Percentiles rank a stretch among this genome's conserved stretches.
These are phyloP conservation scores for Dalbergia cultrata DNA, from an alignment of 306 rosid genomes.

Conservation along the genomic window DNA sequence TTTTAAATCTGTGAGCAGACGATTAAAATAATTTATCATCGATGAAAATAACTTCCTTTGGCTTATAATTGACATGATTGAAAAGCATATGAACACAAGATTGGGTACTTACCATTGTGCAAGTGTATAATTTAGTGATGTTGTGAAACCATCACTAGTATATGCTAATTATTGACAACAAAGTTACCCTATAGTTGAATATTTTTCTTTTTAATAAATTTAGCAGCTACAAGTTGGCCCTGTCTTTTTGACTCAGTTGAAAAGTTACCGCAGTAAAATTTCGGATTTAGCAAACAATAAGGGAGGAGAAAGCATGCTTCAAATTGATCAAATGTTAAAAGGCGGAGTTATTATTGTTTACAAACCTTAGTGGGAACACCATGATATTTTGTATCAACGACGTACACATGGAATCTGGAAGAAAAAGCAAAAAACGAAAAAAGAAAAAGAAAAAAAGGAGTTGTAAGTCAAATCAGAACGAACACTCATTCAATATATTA, in stretches of 20 bases:
- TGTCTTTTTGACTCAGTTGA: background rate
- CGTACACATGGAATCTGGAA: slow-evolving; percentile 77
- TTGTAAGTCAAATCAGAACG: slow-evolving; percentile 9
- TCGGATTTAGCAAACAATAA: slow-evolving; percentile 1
- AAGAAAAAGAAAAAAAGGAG: background rate
- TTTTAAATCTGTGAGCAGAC: background rate
- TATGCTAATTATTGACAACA: background rate
- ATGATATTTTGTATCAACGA: slow-evolving; percentile 76
- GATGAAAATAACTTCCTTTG: background rate
- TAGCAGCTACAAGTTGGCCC: slow-evolving; percentile 2
- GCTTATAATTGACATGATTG: background rate
- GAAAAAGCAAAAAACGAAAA: slow-evolving; percentile 20
- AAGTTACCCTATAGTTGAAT: background rate
- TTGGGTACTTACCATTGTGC: background rate
- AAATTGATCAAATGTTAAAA: background rate
- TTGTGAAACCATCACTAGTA: background rate
- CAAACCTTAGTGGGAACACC: slow-evolving; percentile 73
- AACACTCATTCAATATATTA: background rate
- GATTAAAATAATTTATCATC: background rate
- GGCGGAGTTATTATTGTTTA: background rate
- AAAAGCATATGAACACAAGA: background rate
- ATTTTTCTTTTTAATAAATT: background rate
- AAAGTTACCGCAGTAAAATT: background rate
- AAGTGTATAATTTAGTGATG: background rate
- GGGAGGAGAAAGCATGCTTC: background rate